Evolutionary conservation across 441 rosid species (phyloP).

Genomic region (Melianthus villosus): DNA sequence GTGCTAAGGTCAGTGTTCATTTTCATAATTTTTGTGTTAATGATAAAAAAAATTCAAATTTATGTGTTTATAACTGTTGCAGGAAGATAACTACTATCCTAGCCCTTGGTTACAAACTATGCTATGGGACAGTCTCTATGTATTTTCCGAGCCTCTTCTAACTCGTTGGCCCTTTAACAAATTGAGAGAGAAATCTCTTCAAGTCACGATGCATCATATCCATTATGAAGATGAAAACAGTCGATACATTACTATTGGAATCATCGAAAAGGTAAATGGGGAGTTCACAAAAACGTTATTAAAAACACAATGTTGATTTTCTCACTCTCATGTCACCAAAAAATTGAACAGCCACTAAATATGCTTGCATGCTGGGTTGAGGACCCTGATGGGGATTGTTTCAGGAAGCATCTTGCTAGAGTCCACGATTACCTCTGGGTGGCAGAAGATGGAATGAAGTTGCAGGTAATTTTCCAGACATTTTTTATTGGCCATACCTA

Average conservation of each 20-base stretch:
- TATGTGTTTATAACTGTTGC: neutral
- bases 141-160: conserved; percentile 47
- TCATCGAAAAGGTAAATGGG: neutral
- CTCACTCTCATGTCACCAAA: too few species aligned
- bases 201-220: conserved; percentile 41
- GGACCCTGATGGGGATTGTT: conserved; percentile 11
- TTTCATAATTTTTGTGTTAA: neutral
- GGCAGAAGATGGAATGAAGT: conserved; percentile 15
- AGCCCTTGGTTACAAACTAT: conserved; percentile 47
- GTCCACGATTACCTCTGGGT: conserved; percentile 14
- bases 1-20: conserved; percentile 53
- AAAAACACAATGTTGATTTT: too few species aligned
- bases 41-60: neutral
- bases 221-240: conserved; percentile 93
- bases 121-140: conserved; percentile 35
- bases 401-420: conserved; percentile 12
- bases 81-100: conserved; percentile 62
- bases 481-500: neutral
- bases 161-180: conserved; percentile 72
- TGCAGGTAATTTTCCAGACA: conserved; percentile 8
- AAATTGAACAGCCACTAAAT: conserved; percentile 51
- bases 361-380: conserved; percentile 94
- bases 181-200: conserved; percentile 68
- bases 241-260: conserved; percentile 18
- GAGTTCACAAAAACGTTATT: neutral